phyloP scores from a whole-genome alignment of 768 basidiomycete genomes.

The Tremella mesenterica region DNA sequence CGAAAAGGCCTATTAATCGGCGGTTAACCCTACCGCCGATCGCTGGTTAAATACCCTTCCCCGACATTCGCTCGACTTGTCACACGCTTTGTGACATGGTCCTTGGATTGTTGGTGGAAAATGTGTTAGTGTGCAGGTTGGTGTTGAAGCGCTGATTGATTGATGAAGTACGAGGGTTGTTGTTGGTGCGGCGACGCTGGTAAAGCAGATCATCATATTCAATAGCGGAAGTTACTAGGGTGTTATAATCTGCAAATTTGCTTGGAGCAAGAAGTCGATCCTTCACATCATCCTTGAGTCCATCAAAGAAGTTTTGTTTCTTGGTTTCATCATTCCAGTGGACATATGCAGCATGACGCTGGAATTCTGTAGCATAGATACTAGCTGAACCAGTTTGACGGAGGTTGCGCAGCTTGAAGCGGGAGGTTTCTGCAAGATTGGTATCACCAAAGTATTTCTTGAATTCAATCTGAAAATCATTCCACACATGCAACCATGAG shows the following conservation, averaged over 20 bases:
- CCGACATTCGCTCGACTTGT: too few relatives aligned
- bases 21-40: too few relatives aligned
- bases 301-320: background rate
- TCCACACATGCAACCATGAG: background rate
- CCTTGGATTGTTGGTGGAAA: too few relatives aligned
- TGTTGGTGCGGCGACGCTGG: background rate
- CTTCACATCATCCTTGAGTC: background rate
- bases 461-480: background rate
- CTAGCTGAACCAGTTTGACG: background rate
- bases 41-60: too few relatives aligned
- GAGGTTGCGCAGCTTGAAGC: background rate
- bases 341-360: background rate
- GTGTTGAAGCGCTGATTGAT: background rate
- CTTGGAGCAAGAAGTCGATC: background rate
- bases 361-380: background rate
- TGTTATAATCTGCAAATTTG: too few relatives aligned
- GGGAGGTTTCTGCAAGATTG: background rate
- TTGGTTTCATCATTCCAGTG: background rate
- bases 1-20: too few relatives aligned
- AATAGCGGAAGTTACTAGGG: background rate
- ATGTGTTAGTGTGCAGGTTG: too few relatives aligned
- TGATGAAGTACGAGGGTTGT: background rate
- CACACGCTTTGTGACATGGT: too few relatives aligned
- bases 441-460: background rate
- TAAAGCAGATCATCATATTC: background rate